Evolutionary conservation across 2,329 filamentous ascomycete species (phyloP), one percentile per base, ranked within the genome.

Genomic region (Leptosphaerulina australis): DNA sequence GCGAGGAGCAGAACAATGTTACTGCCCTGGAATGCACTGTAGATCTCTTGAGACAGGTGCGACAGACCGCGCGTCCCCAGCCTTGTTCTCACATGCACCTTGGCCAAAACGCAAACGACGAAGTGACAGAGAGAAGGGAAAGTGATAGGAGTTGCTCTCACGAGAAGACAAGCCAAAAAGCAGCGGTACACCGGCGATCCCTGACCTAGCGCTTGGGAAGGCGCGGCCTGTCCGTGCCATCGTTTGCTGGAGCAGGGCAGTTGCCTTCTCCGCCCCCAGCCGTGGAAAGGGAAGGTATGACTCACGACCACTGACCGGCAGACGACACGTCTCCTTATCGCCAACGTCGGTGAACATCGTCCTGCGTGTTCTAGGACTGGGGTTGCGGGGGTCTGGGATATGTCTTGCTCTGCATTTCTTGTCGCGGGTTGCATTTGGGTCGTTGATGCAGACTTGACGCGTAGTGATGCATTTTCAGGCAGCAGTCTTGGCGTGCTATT

Each of bases 271-370:
- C 54, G 60, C 48, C 53, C 40, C 54, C 36, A 39, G 53, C 50
- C 47, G 18, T 40, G 36, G 14, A 25, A 38, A 22, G 26, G 36
- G 14, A 25, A 38, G 28, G 26, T 55, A 63, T 63, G 60, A 63
- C 60, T 63, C 60, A 63, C 50, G 50, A 31, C 36, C 41, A 50
- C 51, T 60, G 54, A 60, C 60, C 54, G 54, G 54, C 50, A 54
- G 40, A 50, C 51, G 40, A 54, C 53, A 50, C 50, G 45, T 55
- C 46, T 47, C 44, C 25, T 51, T 26, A 50, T 47, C 22, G 29
- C 38, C 18, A 34, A 40, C 37, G 48, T 53, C 49, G 52, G 50
- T 55, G 56, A 57, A 39, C 34, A 31, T 44, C n/a, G 44, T 21
- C 44, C 36, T 46, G 39, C 39, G 31, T 35, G n/a, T 33, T 34